Evolutionary conservation across 1,139 yeast genomes (phyloP).

Genomic region (Yueomyces sp.): DNA sequence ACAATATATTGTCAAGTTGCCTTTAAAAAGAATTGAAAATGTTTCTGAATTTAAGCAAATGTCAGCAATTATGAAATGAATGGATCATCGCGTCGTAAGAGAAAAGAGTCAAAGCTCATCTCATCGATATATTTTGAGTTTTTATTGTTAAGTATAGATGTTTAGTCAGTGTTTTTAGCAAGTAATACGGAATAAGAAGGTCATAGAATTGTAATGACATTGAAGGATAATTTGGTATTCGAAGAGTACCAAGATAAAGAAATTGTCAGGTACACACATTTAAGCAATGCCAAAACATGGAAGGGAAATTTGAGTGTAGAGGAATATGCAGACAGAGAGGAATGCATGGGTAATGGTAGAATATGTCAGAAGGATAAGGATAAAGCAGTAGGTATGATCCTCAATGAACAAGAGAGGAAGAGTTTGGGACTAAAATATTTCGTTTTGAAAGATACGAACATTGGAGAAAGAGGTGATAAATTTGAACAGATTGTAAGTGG

Average conservation of each 20-base stretch:
- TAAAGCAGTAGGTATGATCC: constrained; percentile 8
- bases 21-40: no score
- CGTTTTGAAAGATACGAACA: constrained; percentile 22
- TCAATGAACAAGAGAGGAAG: constrained; percentile 13
- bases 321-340: constrained; percentile 42
- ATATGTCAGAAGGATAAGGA: constrained; percentile 17
- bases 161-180: neutral
- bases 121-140: neutral
- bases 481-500: constrained; percentile 30
- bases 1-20: no score
- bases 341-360: constrained; percentile 29
- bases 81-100: no score
- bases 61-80: no score
- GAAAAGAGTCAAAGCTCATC: no score
- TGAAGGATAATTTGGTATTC: constrained; percentile 3
- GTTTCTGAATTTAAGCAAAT: no score
- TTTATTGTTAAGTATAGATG: neutral
- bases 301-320: constrained; percentile 31
- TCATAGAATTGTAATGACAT: neutral
- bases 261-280: constrained; percentile 35
- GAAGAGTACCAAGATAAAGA: constrained; percentile 26
- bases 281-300: constrained; percentile 43
- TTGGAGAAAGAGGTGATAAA: constrained; percentile 13
- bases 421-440: constrained; percentile 26
- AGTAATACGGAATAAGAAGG: no score